Base-by-base conservation (phyloP, 306 rosid species). In the Datisca glomerata region DNA sequence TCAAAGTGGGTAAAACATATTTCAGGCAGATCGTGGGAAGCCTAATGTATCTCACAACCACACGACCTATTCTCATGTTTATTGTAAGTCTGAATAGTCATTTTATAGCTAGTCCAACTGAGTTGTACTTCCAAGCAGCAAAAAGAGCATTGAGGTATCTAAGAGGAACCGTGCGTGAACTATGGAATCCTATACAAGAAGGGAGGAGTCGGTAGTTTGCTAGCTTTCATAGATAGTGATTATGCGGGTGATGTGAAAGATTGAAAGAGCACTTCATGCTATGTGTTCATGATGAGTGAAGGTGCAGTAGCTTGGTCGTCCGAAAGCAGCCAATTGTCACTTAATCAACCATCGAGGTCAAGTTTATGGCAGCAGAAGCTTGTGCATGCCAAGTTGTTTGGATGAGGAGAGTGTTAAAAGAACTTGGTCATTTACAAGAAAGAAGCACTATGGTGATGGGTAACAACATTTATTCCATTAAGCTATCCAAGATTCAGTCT, bases 21-120 rank as follows among this genome's bases (percentile, higher is more conserved):
- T 53, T 12, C 39, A 53, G 28, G 13, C 49, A 53, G 8, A 19
- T 53, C 4, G 41, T 53, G 4, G 49, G 59, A 28, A 15, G 22
- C 7, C 5, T 46, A 4, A 27, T 25, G 37, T 46, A 46, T 27
- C 8, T 28, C 7, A 53, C 40, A 10, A 7, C 47, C 1, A 52
- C 47, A 5, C 8, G 48, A 2, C 58, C 28, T 0, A 27, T 24
- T 3, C 12, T 53, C 2, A 25, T 40, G 21, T 18, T 17, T 24
- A 5, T 6, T 11, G 18, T 40, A 7, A 39, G 58, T 2, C 7
- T 52, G 15, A 11, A 39, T 4, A 52, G 58, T 8, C 5, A 40
- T 9, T 52, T 3, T 9, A 40, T 52, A 29, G 24, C 12, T 2
- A 39, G 12, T 4, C 41, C 48, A 5, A 51, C 37, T 36, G 24